Evolutionary conservation across 2,329 filamentous ascomycete species (phyloP).

Genomic region (Pyricularia pennisetigena): DNA sequence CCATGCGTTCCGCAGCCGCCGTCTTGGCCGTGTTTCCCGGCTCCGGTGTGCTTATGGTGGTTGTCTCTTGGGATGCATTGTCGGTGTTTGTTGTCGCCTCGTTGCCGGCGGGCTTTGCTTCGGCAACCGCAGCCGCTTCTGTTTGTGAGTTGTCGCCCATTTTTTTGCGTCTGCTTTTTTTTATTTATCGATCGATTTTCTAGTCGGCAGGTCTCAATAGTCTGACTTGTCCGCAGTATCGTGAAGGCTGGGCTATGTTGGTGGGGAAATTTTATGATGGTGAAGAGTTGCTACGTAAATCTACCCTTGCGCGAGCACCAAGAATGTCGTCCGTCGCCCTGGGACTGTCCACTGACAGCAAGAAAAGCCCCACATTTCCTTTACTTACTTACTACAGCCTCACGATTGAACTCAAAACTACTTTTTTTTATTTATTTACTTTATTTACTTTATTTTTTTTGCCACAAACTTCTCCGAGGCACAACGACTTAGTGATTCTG

Average conservation of each 20-base stretch:
- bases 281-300: no score
- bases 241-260: neutral
- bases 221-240: neutral
- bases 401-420: neutral
- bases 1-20: slow-evolving; percentile 53
- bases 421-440: no score
- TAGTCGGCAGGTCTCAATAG: neutral
- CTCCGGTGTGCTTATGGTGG: neutral
- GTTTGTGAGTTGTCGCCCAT: slow-evolving; percentile 7
- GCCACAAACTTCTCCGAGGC: no score
- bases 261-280: neutral
- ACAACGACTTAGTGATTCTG: no score
- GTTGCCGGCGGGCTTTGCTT: neutral
- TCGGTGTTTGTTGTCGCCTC: neutral
- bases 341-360: no score
- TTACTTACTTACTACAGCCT: neutral
- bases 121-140: slow-evolving; percentile 4
- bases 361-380: neutral
- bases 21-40: neutral
- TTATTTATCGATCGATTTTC: neutral
- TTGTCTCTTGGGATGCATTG: neutral
- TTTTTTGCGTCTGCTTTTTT: neutral
- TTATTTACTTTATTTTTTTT: no score
- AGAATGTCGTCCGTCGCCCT: no score
- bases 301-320: no score